Percentiles rank a stretch among this genome's conserved stretches.
Evolutionary conservation across 257 asterid genomes (phyloP).

Genomic region (Lavandula angustifolia): DNA sequence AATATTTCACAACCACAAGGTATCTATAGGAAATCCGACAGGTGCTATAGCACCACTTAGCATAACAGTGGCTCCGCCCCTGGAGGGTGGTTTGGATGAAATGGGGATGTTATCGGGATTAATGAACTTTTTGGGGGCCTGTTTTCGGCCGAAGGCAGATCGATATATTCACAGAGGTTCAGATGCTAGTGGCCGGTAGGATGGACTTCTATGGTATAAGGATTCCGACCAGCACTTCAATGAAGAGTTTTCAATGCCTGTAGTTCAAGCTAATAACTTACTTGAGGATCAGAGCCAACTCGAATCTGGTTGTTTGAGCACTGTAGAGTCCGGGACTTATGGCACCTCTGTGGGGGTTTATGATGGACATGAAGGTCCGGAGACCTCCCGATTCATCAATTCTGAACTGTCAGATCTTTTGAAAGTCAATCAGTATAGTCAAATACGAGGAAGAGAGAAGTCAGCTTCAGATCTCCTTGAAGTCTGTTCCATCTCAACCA

Average conservation of each 20-base stretch:
- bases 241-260: conserved; percentile 90
- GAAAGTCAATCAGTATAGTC: too few species aligned
- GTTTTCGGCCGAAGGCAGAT: conserved; percentile 64
- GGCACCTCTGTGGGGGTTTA: conserved; percentile 88
- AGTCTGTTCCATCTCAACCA: too few species aligned
- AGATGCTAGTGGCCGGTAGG: conserved; percentile 59
- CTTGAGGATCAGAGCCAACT: conserved; percentile 91
- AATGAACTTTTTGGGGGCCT: conserved; percentile 68
- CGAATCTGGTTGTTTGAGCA: conserved; percentile 75
- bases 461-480: too few species aligned
- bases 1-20: too few species aligned
- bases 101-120: conserved; percentile 80
- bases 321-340: conserved; percentile 55
- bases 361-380: conserved; percentile 94
- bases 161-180: conserved; percentile 46
- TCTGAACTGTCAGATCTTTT: too few species aligned
- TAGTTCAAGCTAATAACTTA: conserved; percentile 82
- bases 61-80: too few species aligned
- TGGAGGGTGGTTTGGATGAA: conserved; percentile 60
- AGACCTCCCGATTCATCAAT: conserved; percentile 76
- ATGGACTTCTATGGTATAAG: conserved; percentile 76
- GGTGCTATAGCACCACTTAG: too few species aligned
- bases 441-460: too few species aligned
- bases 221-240: conserved; percentile 71
- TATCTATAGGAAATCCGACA: too few species aligned